Evolutionary conservation across 2,329 filamentous ascomycete genomes (phyloP).

Genomic region (Tolypocladium endophyticum): DNA sequence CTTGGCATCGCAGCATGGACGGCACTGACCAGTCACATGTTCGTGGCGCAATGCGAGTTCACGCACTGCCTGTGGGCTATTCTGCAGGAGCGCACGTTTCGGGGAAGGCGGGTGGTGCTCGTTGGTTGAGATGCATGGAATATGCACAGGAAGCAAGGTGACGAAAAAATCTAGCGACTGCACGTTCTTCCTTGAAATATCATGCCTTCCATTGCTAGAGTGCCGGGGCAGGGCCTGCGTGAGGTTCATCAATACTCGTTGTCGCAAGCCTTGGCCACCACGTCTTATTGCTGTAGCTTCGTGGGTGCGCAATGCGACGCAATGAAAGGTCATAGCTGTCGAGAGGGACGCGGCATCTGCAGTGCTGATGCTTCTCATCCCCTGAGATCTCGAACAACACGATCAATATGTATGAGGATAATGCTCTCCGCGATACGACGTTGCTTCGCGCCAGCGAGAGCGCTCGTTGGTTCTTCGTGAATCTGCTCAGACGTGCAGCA

Average conservation of each 20-base stretch:
- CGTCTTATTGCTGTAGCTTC: neutral
- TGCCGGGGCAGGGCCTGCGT: neutral
- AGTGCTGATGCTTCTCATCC: neutral
- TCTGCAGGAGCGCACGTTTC: neutral
- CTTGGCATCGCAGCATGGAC: neutral
- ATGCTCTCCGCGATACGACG: neutral
- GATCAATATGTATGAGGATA: neutral
- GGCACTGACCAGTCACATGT: neutral
- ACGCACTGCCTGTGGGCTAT: neutral
- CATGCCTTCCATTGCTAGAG: neutral
- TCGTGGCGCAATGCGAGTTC: neutral
- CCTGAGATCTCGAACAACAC: neutral
- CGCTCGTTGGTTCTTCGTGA: neutral
- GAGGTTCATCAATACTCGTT: neutral
- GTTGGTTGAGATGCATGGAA: neutral
- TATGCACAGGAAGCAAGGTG: neutral
- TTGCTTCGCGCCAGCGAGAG: neutral
- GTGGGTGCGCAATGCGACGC: neutral
- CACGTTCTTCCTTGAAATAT: neutral
- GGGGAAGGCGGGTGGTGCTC: neutral
- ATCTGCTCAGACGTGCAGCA: neutral
- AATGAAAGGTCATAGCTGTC: neutral
- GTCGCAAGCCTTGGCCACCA: neutral
- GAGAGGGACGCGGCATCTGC: neutral
- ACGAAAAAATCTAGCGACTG: neutral